phyloP scores from a whole-genome alignment of 495 filamentous ascomycete genomes.

The Penicillium paxilli region DNA sequence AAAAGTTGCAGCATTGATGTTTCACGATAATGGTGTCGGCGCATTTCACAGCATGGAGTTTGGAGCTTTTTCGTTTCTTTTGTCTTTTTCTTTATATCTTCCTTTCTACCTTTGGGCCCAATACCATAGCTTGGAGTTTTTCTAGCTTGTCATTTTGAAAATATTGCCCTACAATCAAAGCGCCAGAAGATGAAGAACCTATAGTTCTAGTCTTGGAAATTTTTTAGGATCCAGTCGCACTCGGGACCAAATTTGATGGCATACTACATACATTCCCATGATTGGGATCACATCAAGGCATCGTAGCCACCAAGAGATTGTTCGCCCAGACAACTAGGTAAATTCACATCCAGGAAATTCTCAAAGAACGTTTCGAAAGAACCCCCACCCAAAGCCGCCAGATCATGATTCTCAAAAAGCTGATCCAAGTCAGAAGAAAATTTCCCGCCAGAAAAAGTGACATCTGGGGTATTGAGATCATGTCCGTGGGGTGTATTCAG shows the following conservation, averaged over 20 bases:
- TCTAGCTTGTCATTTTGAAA: not conserved
- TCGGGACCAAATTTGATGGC: too few relatives aligned
- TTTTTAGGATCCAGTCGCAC: too few relatives aligned
- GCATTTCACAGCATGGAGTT: not conserved
- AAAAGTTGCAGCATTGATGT: not conserved
- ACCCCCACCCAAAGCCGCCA: not conserved
- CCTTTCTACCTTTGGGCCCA: too few relatives aligned
- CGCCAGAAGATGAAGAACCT: too few relatives aligned
- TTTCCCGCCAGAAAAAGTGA: not conserved
- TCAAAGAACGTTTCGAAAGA: constrained; percentile 19
- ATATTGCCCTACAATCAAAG: not conserved
- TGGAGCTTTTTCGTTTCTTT: not conserved
- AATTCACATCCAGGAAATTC: constrained; percentile 24
- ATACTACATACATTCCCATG: too few relatives aligned
- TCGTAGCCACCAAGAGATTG: constrained; percentile 1
- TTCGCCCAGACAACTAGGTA: constrained; percentile 16
- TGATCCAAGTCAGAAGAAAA: constrained; percentile 8
- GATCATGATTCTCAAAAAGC: not conserved
- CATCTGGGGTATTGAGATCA: not conserved
- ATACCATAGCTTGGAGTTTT: not conserved
- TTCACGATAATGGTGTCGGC: not conserved
- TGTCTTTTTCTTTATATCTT: too few relatives aligned
- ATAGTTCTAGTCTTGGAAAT: too few relatives aligned
- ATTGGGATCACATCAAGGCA: not conserved
- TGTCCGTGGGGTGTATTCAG: not conserved